Evolutionary conservation across 2,329 filamentous ascomycete genomes (phyloP).

Genomic region (Rutstroemia sp.): DNA sequence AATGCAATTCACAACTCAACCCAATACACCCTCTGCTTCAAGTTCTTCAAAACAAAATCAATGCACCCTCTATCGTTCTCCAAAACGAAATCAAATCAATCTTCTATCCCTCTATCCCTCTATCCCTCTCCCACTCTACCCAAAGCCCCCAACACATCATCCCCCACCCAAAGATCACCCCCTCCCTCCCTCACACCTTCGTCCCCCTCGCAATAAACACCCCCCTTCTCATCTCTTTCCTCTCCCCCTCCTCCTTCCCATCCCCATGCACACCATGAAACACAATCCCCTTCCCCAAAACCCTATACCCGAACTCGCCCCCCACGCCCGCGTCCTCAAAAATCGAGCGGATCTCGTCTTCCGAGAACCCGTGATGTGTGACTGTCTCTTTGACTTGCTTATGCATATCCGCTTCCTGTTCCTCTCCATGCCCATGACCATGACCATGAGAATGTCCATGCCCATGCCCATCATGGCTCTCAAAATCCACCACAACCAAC

Average conservation of each 20-base stretch:
- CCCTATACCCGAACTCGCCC: constrained; percentile 45
- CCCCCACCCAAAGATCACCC: no score
- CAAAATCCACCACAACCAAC: constrained; percentile 60
- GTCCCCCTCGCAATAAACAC: constrained; percentile 21
- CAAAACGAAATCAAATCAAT: no score
- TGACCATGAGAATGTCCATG: no score
- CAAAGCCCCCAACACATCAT: background rate
- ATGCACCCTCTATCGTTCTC: no score
- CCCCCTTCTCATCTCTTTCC: constrained; percentile 13
- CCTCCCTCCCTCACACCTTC: constrained; percentile 7
- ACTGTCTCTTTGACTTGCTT: constrained; percentile 44
- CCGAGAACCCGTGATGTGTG: constrained; percentile 58
- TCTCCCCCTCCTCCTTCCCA: constrained; percentile 1
- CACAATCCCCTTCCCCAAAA: constrained; percentile 25
- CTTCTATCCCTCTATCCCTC: no score
- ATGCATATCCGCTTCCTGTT: background rate
- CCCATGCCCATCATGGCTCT: constrained; percentile 38
- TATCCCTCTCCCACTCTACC: no score
- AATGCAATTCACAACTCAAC: no score
- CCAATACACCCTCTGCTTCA: no score
- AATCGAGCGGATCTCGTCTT: constrained; percentile 49
- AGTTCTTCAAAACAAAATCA: no score
- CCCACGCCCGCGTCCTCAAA: constrained; percentile 57
- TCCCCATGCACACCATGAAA: constrained; percentile 12
- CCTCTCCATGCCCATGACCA: constrained; percentile 12